Base-by-base conservation (phyloP, 805 yeast genomes). In the Blastobotrys chiropterorum region DNA sequence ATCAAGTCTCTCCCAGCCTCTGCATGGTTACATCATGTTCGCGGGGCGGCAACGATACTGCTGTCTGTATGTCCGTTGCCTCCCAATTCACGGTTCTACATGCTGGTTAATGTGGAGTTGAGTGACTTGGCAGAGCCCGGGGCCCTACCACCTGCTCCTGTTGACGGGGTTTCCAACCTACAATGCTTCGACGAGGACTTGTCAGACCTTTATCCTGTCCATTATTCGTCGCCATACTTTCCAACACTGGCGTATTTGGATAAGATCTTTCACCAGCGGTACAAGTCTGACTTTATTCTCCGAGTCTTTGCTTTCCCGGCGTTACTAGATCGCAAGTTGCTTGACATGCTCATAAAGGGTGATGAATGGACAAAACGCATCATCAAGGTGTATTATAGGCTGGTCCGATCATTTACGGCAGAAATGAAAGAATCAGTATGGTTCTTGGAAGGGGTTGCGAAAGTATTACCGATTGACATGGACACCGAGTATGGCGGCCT, bases 1-100 rank as follows among this genome's bases (percentile, higher is more conserved):
- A 74, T 81, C 2, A 66, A 65, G 50, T 83, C 90, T 2, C 68
- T 90, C 52, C 95, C 97, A 1, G 90, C 97, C 1, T 83, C 94
- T 2, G 96, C 97, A 0, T 92, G 98, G 98, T 83, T 92, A 52
- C 94, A 88, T 73, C 97, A 92, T 63, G 97, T 92, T 11, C 86
- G 94, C 60, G 98, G 97, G 31, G 96, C 97, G 0, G 97, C 97
- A 3, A 90, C 97, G 0, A 92, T 92, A 50, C 73, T 92, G 48
- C 86, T 96, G 1, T 96, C 97, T 0, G 96, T 90, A n/a, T 89
- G 97, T 90, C 97, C 96, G 2, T 72, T 90, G 47, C 83, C 83
- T 45, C 83, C 81, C 45, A 74, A 76, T 13, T 83, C 89, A 2
- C 68, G 85, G 50, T 84, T 84, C 64, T 79, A 80, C 62, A 77